phyloP scores from a whole-genome alignment of 2,329 filamentous ascomycete genomes.

The Ophiostoma himal-ulmi region DNA sequence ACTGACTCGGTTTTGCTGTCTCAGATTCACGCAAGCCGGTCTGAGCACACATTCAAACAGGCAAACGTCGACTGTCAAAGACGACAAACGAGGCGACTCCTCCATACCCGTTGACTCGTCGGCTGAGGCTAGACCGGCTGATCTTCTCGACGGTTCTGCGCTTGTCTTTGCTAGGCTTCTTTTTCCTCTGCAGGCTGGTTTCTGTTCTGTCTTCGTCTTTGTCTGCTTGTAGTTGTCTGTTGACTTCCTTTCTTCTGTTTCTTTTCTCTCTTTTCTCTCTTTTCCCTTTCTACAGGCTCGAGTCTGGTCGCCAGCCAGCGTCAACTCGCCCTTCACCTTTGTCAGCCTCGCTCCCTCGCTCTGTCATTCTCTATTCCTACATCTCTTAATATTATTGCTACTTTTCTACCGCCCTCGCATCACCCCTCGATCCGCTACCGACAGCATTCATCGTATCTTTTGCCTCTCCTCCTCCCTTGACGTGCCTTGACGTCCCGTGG shows the following conservation, averaged over 20 bases:
- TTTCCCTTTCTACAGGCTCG: background rate
- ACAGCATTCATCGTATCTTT: background rate
- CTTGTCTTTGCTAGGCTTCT: constrained; percentile 8
- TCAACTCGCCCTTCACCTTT: background rate
- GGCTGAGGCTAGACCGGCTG: background rate
- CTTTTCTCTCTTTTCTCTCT: background rate
- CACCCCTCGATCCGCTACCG: background rate
- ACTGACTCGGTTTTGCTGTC: background rate
- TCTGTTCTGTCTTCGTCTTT: background rate
- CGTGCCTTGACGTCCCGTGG: constrained; percentile 1
- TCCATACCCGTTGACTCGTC: background rate
- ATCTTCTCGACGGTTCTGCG: background rate
- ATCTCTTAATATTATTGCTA: background rate
- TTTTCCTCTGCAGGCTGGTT: background rate
- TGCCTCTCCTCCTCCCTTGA: constrained; percentile 6
- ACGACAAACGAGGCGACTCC: background rate
- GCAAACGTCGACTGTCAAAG: too few relatives aligned
- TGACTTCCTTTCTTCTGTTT: background rate
- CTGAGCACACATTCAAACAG: background rate
- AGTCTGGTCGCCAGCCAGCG: constrained; percentile 7
- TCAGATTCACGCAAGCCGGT: constrained; percentile 7
- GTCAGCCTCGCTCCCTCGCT: background rate
- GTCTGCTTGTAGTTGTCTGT: background rate
- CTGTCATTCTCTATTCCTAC: background rate
- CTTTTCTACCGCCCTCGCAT: background rate